Percentiles rank a stretch among this genome's conserved stretches.
Evolutionary conservation across 768 basidiomycete genomes (phyloP).

Genomic region (Phallus indusiatus): DNA sequence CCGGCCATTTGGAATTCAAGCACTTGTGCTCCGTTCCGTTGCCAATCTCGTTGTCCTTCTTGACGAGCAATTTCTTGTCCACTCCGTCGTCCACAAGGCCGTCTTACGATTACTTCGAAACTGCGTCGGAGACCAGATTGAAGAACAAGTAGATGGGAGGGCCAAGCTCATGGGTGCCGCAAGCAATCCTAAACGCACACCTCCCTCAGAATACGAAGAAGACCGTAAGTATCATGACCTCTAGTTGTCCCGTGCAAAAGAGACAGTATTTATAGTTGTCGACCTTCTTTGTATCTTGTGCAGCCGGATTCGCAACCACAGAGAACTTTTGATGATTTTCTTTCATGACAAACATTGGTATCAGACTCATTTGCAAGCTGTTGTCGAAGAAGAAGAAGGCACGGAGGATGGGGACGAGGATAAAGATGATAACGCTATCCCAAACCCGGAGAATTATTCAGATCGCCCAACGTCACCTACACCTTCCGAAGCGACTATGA

Average conservation of each 20-base stretch:
- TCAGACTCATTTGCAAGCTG: conserved; percentile 61
- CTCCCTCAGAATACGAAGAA: conserved; percentile 83
- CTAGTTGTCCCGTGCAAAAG: neutral
- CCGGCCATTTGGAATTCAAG: conserved; percentile 83
- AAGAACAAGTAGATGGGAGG: conserved; percentile 77
- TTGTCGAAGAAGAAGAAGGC: conserved; percentile 63
- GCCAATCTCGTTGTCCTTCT: conserved; percentile 87
- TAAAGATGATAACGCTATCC: conserved; percentile 15
- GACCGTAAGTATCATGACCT: conserved; percentile 50
- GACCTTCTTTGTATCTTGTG: conserved; percentile 87
- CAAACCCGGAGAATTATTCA: conserved; percentile 2
- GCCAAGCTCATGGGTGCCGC: conserved; percentile 79
- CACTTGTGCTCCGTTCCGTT: conserved; percentile 76
- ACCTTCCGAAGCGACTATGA: conserved; percentile 50
- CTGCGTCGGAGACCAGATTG: conserved; percentile 87
- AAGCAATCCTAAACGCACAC: conserved; percentile 50
- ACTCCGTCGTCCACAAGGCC: conserved; percentile 83
- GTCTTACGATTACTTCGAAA: conserved; percentile 75
- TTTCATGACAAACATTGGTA: conserved; percentile 93
- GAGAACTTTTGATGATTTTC: conserved; percentile 92
- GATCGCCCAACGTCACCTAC: conserved; percentile 43
- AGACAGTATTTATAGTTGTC: conserved; percentile 49
- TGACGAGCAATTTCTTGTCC: conserved; percentile 89
- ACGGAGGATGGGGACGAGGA: conserved; percentile 44
- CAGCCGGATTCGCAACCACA: conserved; percentile 81